phyloP scores from a whole-genome alignment of 352 stramenopile genomes.

The Thalassiosira livingstoniorum region DNA sequence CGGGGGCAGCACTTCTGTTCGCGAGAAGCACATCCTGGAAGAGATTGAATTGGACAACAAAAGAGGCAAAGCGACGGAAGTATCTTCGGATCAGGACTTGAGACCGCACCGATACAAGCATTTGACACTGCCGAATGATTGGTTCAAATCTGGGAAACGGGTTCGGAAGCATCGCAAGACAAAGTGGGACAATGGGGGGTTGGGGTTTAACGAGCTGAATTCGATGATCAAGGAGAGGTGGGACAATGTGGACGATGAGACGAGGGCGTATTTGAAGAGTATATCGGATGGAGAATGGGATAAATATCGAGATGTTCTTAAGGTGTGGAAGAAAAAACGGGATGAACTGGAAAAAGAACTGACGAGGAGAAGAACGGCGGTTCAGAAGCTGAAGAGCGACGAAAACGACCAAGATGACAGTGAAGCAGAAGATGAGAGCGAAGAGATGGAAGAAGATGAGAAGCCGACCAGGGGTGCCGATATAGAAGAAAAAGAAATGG shows the following conservation, averaged over 20 bases:
- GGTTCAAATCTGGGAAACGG: slow-evolving; percentile 1
- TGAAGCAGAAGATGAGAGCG: no score
- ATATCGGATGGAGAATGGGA: background rate
- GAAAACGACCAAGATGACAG: no score
- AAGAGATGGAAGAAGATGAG: no score
- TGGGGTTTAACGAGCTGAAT: background rate
- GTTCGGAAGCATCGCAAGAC: slow-evolving; percentile 1
- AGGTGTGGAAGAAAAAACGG: no score
- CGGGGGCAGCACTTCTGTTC: no score
- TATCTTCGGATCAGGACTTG: background rate
- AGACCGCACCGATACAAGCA: background rate
- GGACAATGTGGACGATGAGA: background rate
- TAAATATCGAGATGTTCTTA: background rate
- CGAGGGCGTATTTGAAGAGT: background rate
- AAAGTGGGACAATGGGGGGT: background rate
- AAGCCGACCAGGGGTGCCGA: no score
- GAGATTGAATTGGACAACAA: background rate
- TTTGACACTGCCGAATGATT: background rate
- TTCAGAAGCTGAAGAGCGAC: no score
- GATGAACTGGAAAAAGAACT: no score
- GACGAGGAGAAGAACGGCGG: no score
- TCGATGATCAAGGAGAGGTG: background rate
- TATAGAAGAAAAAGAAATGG: no score
- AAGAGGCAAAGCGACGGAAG: background rate
- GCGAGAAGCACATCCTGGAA: background rate